phyloP scores from a whole-genome alignment of 2,329 filamentous ascomycete species.

The Coccinonectria pachysandricola region DNA sequence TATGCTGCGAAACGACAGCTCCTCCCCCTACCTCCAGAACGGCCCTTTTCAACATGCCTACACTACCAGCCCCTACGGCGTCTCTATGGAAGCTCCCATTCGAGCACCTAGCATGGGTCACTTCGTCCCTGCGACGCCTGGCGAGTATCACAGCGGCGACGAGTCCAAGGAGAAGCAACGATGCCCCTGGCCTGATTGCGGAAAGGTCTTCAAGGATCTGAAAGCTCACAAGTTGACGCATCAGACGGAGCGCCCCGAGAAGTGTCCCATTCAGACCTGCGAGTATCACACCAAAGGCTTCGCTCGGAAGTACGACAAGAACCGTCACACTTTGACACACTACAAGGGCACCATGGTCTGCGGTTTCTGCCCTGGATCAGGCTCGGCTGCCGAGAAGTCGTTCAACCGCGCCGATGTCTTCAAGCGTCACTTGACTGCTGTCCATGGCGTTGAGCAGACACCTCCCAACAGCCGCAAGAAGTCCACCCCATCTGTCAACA shows the following conservation, averaged over 20 bases:
- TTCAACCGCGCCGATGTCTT: constrained; percentile 95
- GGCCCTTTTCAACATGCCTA: constrained; percentile 41
- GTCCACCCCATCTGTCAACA: constrained; percentile 28
- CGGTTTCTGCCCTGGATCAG: constrained; percentile 84
- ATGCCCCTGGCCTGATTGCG: constrained; percentile 76
- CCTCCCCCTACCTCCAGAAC: constrained; percentile 57
- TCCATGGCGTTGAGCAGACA: constrained; percentile 87
- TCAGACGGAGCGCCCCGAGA: constrained; percentile 81
- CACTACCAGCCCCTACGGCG: constrained; percentile 43
- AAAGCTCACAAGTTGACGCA: constrained; percentile 94
- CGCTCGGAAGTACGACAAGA: constrained; percentile 93
- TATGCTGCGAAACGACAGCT: constrained; percentile 42
- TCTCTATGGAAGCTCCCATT: constrained; percentile 34
- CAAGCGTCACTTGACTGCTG: constrained; percentile 83
- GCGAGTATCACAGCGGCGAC: constrained; percentile 49
- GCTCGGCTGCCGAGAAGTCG: constrained; percentile 82
- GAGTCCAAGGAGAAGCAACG: constrained; percentile 59
- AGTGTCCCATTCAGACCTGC: constrained; percentile 86
- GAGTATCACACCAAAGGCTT: constrained; percentile 91
- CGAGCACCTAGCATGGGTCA: constrained; percentile 60
- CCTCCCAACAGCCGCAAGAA: constrained; percentile 85
- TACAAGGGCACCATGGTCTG: constrained; percentile 98
- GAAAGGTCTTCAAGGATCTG: constrained; percentile 78
- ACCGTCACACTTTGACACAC: constrained; percentile 84
- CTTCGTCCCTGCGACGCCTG: constrained; percentile 52